Evolutionary conservation across 345 rosid species (phyloP).

Genomic region (Pistacia integerrima): DNA sequence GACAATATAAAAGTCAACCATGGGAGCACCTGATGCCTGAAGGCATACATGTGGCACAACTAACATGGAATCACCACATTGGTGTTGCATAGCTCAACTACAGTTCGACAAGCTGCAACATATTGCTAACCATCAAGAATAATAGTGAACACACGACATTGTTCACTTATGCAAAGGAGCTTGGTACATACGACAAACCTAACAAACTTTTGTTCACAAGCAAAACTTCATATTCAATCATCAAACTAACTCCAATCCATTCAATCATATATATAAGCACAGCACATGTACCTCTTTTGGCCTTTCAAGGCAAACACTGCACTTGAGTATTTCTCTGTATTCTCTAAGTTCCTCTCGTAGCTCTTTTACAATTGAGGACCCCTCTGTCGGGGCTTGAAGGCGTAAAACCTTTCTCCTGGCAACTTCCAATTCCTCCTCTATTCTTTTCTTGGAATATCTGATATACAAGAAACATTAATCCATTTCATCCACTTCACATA

Average conservation of each 20-base stretch:
- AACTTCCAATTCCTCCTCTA: conserved; percentile 74
- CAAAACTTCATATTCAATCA: background rate
- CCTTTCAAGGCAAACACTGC: conserved; percentile 82
- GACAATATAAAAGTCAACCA: background rate
- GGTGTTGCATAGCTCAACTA: background rate
- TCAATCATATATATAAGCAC: background rate
- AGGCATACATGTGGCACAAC: background rate
- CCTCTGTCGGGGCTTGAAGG: conserved; percentile 65
- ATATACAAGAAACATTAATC: conserved; percentile 9
- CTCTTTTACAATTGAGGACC: conserved; percentile 69
- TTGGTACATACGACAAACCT: background rate
- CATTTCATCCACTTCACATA: conserved; percentile 12
- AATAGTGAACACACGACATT: background rate
- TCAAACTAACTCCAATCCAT: background rate
- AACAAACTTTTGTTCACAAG: background rate
- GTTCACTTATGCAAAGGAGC: background rate
- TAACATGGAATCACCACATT: background rate
- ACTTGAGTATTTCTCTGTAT: conserved; percentile 88
- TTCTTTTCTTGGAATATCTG: conserved; percentile 81
- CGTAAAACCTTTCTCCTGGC: conserved; percentile 60
- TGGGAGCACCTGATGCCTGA: background rate
- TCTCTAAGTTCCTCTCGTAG: conserved; percentile 79
- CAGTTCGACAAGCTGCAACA: background rate
- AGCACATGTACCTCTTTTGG: conserved; percentile 73
- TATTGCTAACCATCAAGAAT: background rate